Percentiles rank a stretch among this genome's conserved stretches.
Evolutionary conservation across 1,284 basidiomycete genomes (phyloP).

Genomic region (Heliocybe sulcata): DNA sequence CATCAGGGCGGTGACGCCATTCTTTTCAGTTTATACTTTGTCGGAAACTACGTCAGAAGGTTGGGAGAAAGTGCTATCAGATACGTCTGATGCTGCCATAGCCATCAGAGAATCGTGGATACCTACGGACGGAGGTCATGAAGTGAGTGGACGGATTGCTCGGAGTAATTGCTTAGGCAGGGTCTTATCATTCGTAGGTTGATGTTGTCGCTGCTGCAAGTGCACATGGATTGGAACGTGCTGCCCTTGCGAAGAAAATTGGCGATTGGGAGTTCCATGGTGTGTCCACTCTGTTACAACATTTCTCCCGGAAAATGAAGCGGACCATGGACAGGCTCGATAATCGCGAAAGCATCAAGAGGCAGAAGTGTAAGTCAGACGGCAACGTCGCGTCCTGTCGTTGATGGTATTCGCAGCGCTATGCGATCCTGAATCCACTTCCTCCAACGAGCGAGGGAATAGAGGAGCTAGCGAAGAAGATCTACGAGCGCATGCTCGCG

Average conservation of each 20-base stretch:
- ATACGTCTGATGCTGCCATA: conserved; percentile 25
- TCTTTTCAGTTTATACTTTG: conserved; percentile 37
- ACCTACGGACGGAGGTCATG: conserved; percentile 17
- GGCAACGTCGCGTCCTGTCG: background rate
- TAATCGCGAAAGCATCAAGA: conserved; percentile 32
- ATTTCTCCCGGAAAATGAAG: background rate
- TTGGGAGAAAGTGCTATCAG: conserved; percentile 24
- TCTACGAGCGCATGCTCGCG: conserved; percentile 31
- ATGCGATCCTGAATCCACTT: conserved; percentile 27
- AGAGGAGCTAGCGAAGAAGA: conserved; percentile 23
- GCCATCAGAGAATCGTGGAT: conserved; percentile 30
- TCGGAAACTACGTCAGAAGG: conserved; percentile 18
- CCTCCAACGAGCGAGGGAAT: conserved; percentile 28
- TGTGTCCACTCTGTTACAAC: conserved; percentile 8
- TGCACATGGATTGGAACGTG: conserved; percentile 23
- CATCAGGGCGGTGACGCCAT: conserved; percentile 37
- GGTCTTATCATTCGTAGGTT: conserved; percentile 19
- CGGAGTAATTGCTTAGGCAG: background rate
- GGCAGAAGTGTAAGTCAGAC: conserved; percentile 27
- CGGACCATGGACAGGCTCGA: conserved; percentile 19
- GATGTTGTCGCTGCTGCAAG: conserved; percentile 27
- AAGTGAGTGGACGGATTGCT: conserved; percentile 13
- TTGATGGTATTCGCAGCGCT: conserved; percentile 24
- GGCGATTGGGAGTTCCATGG: conserved; percentile 31
- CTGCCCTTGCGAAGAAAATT: conserved; percentile 27